Percentiles rank a stretch among this genome's conserved stretches.
phyloP scores from a whole-genome alignment of 352 stramenopile species.

The Globisporangium spiculum region DNA sequence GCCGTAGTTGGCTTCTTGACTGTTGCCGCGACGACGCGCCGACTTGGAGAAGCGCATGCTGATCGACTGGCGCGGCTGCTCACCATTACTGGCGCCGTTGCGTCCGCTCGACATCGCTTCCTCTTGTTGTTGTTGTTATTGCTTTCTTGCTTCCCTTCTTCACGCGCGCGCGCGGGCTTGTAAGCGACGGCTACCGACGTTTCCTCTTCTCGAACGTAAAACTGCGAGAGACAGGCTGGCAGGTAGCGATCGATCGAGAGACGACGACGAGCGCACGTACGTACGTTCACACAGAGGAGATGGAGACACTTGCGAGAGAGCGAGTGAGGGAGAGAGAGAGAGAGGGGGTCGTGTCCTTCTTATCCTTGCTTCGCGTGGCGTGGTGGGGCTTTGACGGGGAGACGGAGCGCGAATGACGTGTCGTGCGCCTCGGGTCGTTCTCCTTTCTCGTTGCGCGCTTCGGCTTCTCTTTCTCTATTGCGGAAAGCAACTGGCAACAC shows the following conservation, averaged over 20 bases:
- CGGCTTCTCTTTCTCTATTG: constrained; percentile 1
- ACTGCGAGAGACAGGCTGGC: background rate
- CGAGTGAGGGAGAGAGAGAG: background rate
- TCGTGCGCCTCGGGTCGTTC: background rate
- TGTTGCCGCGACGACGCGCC: constrained; percentile 62
- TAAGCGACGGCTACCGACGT: background rate
- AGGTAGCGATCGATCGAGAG: background rate
- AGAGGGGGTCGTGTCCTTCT: background rate
- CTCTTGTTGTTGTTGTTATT: background rate
- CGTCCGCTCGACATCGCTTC: constrained; percentile 11
- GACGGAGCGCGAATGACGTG: background rate
- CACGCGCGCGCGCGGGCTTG: background rate
- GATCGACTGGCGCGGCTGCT: constrained; percentile 32
- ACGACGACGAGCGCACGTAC: background rate
- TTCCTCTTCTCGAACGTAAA: background rate
- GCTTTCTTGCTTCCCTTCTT: background rate
- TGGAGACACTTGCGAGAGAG: background rate
- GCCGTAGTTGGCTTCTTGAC: constrained; percentile 47
- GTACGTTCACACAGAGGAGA: background rate
- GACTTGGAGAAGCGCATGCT: constrained; percentile 69
- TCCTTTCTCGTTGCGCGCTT: background rate
- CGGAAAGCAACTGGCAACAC: background rate
- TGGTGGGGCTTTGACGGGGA: background rate
- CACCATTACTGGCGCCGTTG: constrained; percentile 25
- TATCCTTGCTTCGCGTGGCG: background rate